phyloP scores from a whole-genome alignment of 2,329 filamentous ascomycete genomes.

The Aspergillus amoenus region DNA sequence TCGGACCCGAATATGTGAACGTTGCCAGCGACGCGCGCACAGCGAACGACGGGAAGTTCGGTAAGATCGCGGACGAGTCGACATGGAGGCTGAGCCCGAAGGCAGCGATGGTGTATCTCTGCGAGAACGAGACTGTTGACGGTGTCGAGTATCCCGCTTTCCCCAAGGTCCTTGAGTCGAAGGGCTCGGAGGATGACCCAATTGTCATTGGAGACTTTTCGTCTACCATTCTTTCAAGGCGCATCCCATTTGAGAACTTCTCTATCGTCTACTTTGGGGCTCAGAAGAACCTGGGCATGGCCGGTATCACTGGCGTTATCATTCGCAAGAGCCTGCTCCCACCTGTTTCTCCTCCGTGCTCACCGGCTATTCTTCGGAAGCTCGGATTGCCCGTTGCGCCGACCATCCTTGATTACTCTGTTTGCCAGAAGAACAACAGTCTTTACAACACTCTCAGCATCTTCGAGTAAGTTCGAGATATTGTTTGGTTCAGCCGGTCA shows the following conservation, averaged over 20 bases:
- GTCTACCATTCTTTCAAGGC: conserved; percentile 84
- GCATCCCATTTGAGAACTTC: conserved; percentile 47
- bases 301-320: conserved; percentile 83
- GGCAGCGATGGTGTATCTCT: conserved; percentile 77
- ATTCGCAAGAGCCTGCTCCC: conserved; percentile 79
- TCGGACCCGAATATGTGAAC: conserved; percentile 76
- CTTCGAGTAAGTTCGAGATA: conserved; percentile 49
- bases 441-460: conserved; percentile 96
- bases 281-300: conserved; percentile 88
- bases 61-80: conserved; percentile 73
- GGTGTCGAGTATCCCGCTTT: conserved; percentile 83
- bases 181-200: conserved; percentile 57
- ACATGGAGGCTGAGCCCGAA: conserved; percentile 71
- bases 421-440: conserved; percentile 82
- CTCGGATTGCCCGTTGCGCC: conserved; percentile 61
- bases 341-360: conserved; percentile 63
- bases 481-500: not conserved
- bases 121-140: conserved; percentile 78
- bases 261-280: conserved; percentile 75
- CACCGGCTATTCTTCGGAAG: conserved; percentile 67
- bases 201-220: conserved; percentile 91
- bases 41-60: conserved; percentile 76
- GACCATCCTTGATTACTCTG: conserved; percentile 77
- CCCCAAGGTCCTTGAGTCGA: conserved; percentile 62
- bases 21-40: conserved; percentile 67